Percentiles rank a stretch among this genome's conserved stretches.
These are phyloP conservation scores for Zopfia rhizophila DNA, from an alignment of 2,329 filamentous ascomycete genomes.

Conservation along the genomic window DNA sequence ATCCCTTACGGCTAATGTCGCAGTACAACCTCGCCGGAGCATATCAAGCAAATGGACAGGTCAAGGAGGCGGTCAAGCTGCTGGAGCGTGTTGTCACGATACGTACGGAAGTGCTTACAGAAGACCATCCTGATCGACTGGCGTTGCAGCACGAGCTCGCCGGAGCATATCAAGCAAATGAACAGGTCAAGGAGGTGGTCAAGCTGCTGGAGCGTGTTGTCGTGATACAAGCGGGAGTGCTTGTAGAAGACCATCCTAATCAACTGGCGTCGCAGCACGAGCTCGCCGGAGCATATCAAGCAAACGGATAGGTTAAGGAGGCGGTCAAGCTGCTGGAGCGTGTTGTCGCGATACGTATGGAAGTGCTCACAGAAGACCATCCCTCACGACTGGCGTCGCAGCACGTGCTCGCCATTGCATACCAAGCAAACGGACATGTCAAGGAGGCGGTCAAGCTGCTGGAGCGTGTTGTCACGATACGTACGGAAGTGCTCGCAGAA, in stretches of 20 bases:
- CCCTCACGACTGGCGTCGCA: slow-evolving; percentile 7
- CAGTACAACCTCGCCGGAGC: slow-evolving; percentile 6
- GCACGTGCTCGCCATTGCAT: slow-evolving; percentile 11
- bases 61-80: too few species aligned
- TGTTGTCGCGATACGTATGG: too few species aligned
- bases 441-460: too few species aligned
- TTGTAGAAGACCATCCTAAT: slow-evolving; percentile 5
- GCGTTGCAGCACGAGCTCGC: slow-evolving; percentile 5
- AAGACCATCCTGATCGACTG: slow-evolving; percentile 4
- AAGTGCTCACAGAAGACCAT: too few species aligned
- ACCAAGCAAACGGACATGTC: slow-evolving; percentile 15
- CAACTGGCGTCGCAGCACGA: background rate
- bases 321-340: too few species aligned
- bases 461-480: too few species aligned
- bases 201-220: too few species aligned
- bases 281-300: slow-evolving; percentile 14
- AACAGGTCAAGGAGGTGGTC: too few species aligned
- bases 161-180: slow-evolving; percentile 12
- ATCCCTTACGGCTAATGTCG: background rate
- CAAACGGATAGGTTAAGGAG: slow-evolving; percentile 10
- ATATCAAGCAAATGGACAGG: slow-evolving; percentile 18
- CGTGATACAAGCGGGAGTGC: slow-evolving; percentile 12
- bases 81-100: too few species aligned
- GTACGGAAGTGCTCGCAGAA: too few species aligned
- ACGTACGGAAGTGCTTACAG: too few species aligned